Percentiles rank a stretch among this genome's conserved stretches.
phyloP scores from a whole-genome alignment of 495 filamentous ascomycete species.

The Aspergillus bertholletiae region DNA sequence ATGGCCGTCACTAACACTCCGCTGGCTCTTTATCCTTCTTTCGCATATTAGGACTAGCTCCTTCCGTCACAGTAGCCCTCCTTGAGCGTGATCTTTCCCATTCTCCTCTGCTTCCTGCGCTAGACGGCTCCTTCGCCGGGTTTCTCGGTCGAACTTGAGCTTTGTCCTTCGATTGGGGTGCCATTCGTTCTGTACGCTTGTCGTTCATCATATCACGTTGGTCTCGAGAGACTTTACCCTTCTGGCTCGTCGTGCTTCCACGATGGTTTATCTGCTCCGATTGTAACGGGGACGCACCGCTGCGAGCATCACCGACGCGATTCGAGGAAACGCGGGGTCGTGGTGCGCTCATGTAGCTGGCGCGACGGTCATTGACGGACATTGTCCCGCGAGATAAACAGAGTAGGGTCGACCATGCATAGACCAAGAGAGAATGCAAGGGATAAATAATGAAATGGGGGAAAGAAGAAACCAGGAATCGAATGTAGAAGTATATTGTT shows the following conservation, averaged over 20 bases:
- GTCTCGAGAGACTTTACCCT: conserved; percentile 31
- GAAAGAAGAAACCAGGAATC: not conserved
- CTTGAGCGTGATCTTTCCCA: conserved; percentile 41
- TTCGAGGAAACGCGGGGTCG: conserved; percentile 45
- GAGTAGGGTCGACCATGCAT: conserved; percentile 20
- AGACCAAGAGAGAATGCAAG: not conserved
- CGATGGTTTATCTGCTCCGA: conserved; percentile 34
- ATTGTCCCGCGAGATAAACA: conserved; percentile 31
- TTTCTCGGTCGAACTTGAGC: conserved; percentile 60
- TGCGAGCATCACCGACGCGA: conserved; percentile 41
- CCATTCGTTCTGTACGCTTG: conserved; percentile 39
- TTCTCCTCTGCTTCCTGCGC: conserved; percentile 38
- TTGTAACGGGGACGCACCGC: conserved; percentile 32
- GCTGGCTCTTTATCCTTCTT: conserved; percentile 36
- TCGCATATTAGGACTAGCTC: conserved; percentile 36
- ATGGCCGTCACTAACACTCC: conserved; percentile 29
- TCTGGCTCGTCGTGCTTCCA: conserved; percentile 34
- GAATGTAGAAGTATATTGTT: conserved; percentile 1
- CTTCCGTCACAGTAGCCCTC: conserved; percentile 31
- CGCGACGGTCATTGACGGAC: conserved; percentile 45
- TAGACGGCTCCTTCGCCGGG: conserved; percentile 56
- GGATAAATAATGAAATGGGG: not conserved
- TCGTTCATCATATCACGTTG: conserved; percentile 28
- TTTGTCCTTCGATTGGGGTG: conserved; percentile 63
- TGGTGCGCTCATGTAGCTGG: conserved; percentile 42